Evolutionary conservation across 2,329 filamentous ascomycete species (phyloP).

Genomic region (Aspergillus alliaceus): DNA sequence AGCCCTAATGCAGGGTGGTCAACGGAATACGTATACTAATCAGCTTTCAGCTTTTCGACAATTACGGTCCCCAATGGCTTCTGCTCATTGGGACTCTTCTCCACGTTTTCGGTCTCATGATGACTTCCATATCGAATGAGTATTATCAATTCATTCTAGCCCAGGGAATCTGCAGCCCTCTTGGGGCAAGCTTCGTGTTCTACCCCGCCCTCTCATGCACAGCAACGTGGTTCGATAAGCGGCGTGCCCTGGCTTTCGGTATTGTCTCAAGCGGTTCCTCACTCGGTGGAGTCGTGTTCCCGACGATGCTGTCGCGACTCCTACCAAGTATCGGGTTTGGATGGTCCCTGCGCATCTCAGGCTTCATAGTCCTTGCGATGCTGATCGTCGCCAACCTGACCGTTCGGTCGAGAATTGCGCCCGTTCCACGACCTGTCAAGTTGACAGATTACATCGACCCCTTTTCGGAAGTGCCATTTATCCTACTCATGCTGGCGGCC

Average conservation of each 20-base stretch:
- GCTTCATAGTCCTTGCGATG: constrained; percentile 61
- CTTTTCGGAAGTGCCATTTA: constrained; percentile 49
- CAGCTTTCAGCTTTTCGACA: constrained; percentile 45
- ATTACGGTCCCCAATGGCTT: constrained; percentile 59
- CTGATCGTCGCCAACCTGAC: constrained; percentile 55
- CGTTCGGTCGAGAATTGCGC: constrained; percentile 48
- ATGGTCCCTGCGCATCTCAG: constrained; percentile 56
- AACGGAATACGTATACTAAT: not conserved
- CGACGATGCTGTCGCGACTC: constrained; percentile 59
- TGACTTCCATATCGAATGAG: constrained; percentile 52
- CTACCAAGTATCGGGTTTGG: constrained; percentile 53
- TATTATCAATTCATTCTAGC: constrained; percentile 59
- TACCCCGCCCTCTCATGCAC: constrained; percentile 38
- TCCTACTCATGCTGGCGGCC: constrained; percentile 45
- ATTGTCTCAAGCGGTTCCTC: constrained; percentile 55
- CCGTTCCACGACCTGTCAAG: not conserved
- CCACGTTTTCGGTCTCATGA: constrained; percentile 59
- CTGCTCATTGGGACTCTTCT: constrained; percentile 52
- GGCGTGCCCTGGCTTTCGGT: constrained; percentile 54
- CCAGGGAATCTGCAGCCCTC: constrained; percentile 54
- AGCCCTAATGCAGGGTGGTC: not conserved
- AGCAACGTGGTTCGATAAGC: constrained; percentile 55
- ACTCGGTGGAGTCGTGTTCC: constrained; percentile 59
- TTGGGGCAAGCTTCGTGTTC: constrained; percentile 52
- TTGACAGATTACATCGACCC: constrained; percentile 25